Evolutionary conservation across 1,284 basidiomycete genomes (phyloP), one percentile per base, ranked within the genome.

Genomic region (Ceratorhiza oryzae-sativae): DNA sequence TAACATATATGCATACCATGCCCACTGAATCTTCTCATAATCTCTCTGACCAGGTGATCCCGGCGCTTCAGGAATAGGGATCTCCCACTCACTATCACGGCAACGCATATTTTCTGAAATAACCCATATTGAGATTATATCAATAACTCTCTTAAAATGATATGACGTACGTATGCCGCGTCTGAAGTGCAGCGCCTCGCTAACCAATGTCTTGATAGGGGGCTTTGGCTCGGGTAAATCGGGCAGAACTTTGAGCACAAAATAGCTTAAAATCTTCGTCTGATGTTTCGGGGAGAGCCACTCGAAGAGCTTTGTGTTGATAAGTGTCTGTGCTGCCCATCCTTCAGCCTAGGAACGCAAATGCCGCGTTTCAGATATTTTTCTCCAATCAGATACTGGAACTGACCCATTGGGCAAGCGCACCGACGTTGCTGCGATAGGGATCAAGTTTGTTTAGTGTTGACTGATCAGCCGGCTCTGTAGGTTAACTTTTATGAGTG

Each of bases 111-210:
- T 74, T 34, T 74, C 73, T 74, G n/a, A n/a, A n/a, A 48, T 3
- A 45, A 39, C 60, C 12, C 9, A 25, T 18, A 32, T 23, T 9
- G 12, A 39, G 13, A 15, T 25, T 15, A 20, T 9, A 20, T 32
- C 5, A 12, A n/a, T 15, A 23, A 18, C 18, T 10, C 51, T 8
- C 8, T n/a, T 6, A 13, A 13, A 15, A 55, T 12, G 30, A 32
- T n/a, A 18, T 39, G 36, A 72, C 74, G 56, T 34, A 75, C 74
- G 74, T 30, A 68, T 72, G 5, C 74, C 74, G 23, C 74, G 72
- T 15, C 74, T 30, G 61, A 75, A 75, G 41, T 75, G 74, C 15
- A 75, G 20, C 3, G 72, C 74, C 46, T 75, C 74, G 51, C 72
- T 73, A 15, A 65, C 39, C 15, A 71, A 56, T 1, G 74, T 61